Evolutionary conservation across 1,284 basidiomycete genomes (phyloP), one percentile per base, ranked within the genome.

Genomic region (Stygiomarasmius scandens): DNA sequence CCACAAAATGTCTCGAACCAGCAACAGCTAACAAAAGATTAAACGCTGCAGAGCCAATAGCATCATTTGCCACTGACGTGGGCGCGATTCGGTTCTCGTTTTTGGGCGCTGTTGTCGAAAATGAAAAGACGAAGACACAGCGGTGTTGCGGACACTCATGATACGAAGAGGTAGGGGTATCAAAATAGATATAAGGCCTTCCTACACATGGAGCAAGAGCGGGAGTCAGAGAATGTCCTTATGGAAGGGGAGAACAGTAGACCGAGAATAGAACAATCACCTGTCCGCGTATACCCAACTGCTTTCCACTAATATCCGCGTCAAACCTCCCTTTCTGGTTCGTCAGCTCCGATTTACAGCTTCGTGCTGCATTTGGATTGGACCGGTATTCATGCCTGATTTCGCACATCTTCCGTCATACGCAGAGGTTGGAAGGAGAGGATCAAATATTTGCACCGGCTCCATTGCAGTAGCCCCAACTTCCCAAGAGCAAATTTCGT

Each of bases 271-370:
- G 16, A 20, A 23, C 22, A 69, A 73, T 58, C 68, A 91, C 93
- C 77, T 89, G 82, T 68, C 88, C 86, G 1, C 94, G 94, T 1
- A 83, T 74, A 25, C 80, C 80, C 22, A 96, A 66, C 76, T 84
- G 88, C 45, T 75, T 78, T 0, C 94, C 94, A 52, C 80, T 77
- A 14, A 81, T 66, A 67, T 96, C 93, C 0, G 95, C 69, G 63
- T 93, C 92, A 66, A 96, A 96, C 24, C 76, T 71, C 19, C 89
- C 73, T 60, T 84, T 85, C 71, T 96, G 94, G 67, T 96, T 95
- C 19, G 90, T 90, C 49, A 66, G 61, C 12, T 69, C 69, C 38
- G 52, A 44, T 25, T 22, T 54, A 46, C 49, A 19, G 11, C 54
- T 47, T 34, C 19, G 2, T 20, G 46, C 14, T 8, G 14, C 32